phyloP scores from a whole-genome alignment of 768 basidiomycete genomes.

The Tylopilus plumbeoviolaceoides region DNA sequence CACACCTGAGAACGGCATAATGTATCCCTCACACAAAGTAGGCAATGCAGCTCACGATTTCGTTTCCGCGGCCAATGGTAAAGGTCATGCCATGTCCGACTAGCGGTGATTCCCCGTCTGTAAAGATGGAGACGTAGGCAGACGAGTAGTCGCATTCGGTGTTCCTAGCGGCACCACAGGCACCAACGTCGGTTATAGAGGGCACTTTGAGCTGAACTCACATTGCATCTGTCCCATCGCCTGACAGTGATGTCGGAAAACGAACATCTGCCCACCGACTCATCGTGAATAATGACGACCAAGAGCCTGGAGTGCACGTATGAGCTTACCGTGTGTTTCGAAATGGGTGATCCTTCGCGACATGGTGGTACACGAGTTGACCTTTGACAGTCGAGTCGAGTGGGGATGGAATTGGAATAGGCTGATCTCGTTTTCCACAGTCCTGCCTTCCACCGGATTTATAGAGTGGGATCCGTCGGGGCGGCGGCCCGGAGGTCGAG shows the following conservation, averaged over 20 bases:
- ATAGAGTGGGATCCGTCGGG: conserved; percentile 8
- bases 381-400: background rate
- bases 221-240: conserved; percentile 95
- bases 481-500: conserved; percentile 9
- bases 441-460: background rate
- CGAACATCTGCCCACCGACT: conserved; percentile 60
- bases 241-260: conserved; percentile 87
- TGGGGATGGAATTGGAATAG: background rate
- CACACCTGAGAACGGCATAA: conserved; percentile 54
- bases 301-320: background rate
- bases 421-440: background rate
- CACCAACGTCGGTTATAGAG: background rate
- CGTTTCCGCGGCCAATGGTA: conserved; percentile 92
- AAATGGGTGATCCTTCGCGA: conserved; percentile 48
- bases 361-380: conserved; percentile 11
- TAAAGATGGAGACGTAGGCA: conserved; percentile 80
- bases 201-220: conserved; percentile 28
- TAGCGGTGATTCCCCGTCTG: conserved; percentile 57
- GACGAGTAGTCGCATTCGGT: conserved; percentile 95
- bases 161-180: conserved; percentile 54
- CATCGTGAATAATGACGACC: background rate
- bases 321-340: conserved; percentile 52
- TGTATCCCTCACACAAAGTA: background rate
- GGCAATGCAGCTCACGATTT: conserved; percentile 55
- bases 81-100: conserved; percentile 94